Base-by-base conservation (phyloP, 2,329 filamentous ascomycete species). In the Diaporthe caulivora region DNA sequence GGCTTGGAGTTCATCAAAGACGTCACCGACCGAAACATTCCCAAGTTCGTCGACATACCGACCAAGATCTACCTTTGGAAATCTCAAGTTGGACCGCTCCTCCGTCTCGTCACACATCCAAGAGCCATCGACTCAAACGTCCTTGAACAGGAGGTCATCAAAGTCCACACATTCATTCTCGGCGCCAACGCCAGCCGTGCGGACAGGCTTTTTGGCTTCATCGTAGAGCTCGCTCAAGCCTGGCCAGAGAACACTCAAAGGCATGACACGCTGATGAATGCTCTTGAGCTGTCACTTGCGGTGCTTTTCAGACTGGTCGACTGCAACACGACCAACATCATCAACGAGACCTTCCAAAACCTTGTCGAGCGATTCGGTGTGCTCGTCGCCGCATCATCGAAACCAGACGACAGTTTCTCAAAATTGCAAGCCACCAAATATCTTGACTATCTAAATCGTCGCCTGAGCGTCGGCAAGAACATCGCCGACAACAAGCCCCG, bases 121-220 rank as follows among this genome's bases (percentile, higher is more conserved):
- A 76, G 78, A 6, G 79, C 84, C 9, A 72, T 80, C 1, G 80
- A 82, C 58, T 86, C 83, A 10, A 80, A 81, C 15, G 77, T 84
- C 0, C 76, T 86, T 18, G 84, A 86, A 69, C 79, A 82, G 47
- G 77, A 84, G 44, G 81, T 84, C 1, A 79, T 81, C 3, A 70
- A 64, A 0, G 78, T 85, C 21, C 82, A 80, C 74, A 83, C 80
- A 49, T 83, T 80, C 58, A 67, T 85, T 0, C 72, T 79, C 9
- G 84, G 84, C 9, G 73, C 82, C 40, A 80, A 81, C 1, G 82
- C 80, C 2, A 49, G 5, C 1, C 75, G 77, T 2, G 74, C 84
- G 76, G 76, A 68, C 1, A 73, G 37, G 0, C 74, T 86, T 6
- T 85, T 83, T 15, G 75, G 76, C 15, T 82, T 81, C 42, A 76